These are phyloP conservation scores for Tillandsia fasciculata DNA, from an alignment of 176 grass and related monocot species.

Conservation along the genomic window DNA sequence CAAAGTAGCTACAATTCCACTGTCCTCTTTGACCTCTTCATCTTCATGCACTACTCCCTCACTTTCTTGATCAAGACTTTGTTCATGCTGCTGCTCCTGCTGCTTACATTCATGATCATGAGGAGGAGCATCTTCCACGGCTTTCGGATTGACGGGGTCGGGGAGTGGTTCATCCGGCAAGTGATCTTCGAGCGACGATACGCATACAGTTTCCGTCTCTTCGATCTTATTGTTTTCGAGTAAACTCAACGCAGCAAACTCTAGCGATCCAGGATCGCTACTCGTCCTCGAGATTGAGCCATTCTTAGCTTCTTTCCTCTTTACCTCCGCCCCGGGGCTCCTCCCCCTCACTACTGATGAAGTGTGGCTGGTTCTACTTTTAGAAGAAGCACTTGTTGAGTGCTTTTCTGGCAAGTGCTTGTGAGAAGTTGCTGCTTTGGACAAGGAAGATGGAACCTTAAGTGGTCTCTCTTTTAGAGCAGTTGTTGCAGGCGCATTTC, in stretches of 20 bases:
- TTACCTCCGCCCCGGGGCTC: not conserved
- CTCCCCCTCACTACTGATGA: not conserved
- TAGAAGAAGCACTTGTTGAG: not conserved
- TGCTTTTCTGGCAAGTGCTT: not conserved
- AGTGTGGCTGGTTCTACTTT: not conserved
- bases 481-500: too few species aligned
- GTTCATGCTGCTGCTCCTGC: conserved; percentile 5
- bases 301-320: not conserved
- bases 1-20: conserved; percentile 1
- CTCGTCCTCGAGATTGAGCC: not conserved
- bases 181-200: conserved; percentile 20
- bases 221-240: conserved; percentile 9
- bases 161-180: conserved; percentile 16
- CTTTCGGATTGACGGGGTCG: conserved; percentile 16
- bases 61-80: not conserved
- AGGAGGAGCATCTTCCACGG: not conserved
- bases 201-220: conserved; percentile 14
- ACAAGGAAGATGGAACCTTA: too few species aligned
- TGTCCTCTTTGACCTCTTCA: conserved; percentile 1
- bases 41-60: not conserved
- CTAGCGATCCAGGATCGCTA: not conserved
- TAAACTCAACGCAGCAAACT: not conserved
- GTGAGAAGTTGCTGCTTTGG: too few species aligned
- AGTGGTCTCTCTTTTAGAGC: too few species aligned
- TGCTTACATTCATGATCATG: not conserved